phyloP scores from a whole-genome alignment of 306 rosid species.

The Casuarina glauca region DNA sequence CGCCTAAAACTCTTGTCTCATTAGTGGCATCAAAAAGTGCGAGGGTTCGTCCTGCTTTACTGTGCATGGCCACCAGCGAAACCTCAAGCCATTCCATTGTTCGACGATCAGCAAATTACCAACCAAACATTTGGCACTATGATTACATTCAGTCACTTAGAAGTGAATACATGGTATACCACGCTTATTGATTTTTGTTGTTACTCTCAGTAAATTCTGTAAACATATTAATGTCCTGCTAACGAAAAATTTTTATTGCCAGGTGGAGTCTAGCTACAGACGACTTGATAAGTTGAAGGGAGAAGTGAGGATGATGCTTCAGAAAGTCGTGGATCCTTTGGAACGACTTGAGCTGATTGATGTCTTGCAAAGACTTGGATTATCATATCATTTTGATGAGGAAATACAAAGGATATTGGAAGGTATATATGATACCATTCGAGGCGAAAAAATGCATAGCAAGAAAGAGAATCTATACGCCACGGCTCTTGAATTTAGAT shows the following conservation, averaged over 20 bases:
- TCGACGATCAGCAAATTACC: conserved; percentile 30
- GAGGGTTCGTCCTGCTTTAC: background rate
- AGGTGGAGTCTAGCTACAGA: conserved; percentile 14
- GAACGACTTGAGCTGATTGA: conserved; percentile 23
- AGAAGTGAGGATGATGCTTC: conserved; percentile 9
- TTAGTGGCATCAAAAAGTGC: background rate
- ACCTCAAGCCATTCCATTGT: background rate
- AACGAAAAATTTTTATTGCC: background rate
- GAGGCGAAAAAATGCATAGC: background rate
- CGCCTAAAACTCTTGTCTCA: background rate
- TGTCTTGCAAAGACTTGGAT: conserved; percentile 15
- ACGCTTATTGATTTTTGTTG: background rate
- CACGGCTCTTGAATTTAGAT: conserved; percentile 21
- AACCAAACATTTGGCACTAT: conserved; percentile 21
- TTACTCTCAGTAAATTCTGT: too few species aligned
- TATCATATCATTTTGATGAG: conserved; percentile 21
- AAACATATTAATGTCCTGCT: background rate
- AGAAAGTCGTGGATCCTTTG: conserved; percentile 10
- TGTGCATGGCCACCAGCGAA: background rate
- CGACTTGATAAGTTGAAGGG: background rate
- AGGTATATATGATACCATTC: background rate
- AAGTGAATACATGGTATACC: conserved; percentile 7
- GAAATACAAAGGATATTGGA: conserved; percentile 7
- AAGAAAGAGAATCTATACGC: conserved; percentile 1
- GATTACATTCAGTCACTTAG: conserved; percentile 14